These are phyloP conservation scores for Yamadazyma songkhlaensis DNA, from an alignment of 1,139 yeast species.

Conservation along the genomic window DNA sequence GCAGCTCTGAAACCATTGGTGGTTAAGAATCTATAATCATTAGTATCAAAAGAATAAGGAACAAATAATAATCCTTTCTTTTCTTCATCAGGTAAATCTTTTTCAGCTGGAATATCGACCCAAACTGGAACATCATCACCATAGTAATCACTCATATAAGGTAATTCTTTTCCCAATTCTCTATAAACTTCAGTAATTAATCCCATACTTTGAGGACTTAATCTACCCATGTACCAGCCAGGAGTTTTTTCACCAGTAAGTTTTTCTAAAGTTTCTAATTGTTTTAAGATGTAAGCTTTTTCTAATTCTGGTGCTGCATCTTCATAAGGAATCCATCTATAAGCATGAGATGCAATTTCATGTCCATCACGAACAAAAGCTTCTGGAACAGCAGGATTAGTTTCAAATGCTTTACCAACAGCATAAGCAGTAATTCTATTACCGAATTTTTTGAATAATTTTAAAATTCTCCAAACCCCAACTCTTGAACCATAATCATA, in stretches of 20 bases:
- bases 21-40: constrained; percentile 15
- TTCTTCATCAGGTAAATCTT: constrained; percentile 14
- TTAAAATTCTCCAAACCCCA: constrained; percentile 33
- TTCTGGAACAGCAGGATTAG: constrained; percentile 25
- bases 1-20: constrained; percentile 16
- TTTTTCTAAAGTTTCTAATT: constrained; percentile 13
- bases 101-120: constrained; percentile 18
- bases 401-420: constrained; percentile 34
- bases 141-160: constrained; percentile 17
- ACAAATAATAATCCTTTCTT: constrained; percentile 17
- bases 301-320: constrained; percentile 16
- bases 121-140: constrained; percentile 19
- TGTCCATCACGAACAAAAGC: constrained; percentile 35
- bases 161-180: constrained; percentile 15
- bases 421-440: constrained; percentile 33
- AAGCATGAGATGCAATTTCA: constrained; percentile 37
- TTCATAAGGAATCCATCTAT: constrained; percentile 34
- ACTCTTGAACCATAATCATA: constrained; percentile 30
- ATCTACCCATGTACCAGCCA: constrained; percentile 20
- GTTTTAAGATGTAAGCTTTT: constrained; percentile 16
- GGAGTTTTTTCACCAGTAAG: constrained; percentile 14
- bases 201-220: constrained; percentile 16
- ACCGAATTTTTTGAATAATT: constrained; percentile 23
- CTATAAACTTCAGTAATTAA: constrained; percentile 15
- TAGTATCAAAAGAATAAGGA: constrained; percentile 17